Evolutionary conservation across 176 grass and related monocot genomes (phyloP).

Genomic region (Elaeis guineensis): DNA sequence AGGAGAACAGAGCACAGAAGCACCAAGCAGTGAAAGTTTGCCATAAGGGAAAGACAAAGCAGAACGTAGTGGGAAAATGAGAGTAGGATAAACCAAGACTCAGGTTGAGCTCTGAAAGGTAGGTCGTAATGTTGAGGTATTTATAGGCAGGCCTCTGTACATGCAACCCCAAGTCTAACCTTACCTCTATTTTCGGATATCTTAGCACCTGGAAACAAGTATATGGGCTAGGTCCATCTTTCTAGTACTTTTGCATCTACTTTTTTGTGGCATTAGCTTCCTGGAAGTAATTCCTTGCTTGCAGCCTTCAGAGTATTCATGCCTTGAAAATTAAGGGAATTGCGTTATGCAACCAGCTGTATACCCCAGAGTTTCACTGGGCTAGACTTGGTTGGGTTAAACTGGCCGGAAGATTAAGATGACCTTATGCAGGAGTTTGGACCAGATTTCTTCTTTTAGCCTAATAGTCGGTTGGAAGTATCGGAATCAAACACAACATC

Average conservation of each 20-base stretch:
- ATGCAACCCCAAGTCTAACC: background rate
- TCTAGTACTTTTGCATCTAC: background rate
- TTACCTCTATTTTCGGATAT: background rate
- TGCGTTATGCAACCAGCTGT: too few species aligned
- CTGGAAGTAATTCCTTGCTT: slow-evolving; percentile 70
- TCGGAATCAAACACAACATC: too few species aligned
- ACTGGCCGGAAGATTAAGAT: too few species aligned
- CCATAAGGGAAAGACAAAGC: slow-evolving; percentile 22
- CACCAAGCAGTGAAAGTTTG: slow-evolving; percentile 22
- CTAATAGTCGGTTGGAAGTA: too few species aligned
- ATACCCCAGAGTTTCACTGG: too few species aligned
- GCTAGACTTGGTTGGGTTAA: too few species aligned
- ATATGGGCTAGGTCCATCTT: background rate
- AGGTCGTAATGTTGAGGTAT: background rate
- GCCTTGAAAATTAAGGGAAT: slow-evolving; percentile 23
- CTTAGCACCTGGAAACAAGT: slow-evolving; percentile 5
- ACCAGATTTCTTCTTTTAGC: too few species aligned
- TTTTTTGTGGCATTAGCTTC: slow-evolving; percentile 7
- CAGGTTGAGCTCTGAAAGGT: background rate
- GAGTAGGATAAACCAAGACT: too few species aligned
- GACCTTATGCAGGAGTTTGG: too few species aligned
- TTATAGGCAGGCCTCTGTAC: background rate
- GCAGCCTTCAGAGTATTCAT: slow-evolving; percentile 37
- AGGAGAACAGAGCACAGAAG: slow-evolving; percentile 32
- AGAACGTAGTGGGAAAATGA: background rate